Conservation (phyloP, 2,329 filamentous ascomycete species). For the Diaporthe longicolla region DNA sequence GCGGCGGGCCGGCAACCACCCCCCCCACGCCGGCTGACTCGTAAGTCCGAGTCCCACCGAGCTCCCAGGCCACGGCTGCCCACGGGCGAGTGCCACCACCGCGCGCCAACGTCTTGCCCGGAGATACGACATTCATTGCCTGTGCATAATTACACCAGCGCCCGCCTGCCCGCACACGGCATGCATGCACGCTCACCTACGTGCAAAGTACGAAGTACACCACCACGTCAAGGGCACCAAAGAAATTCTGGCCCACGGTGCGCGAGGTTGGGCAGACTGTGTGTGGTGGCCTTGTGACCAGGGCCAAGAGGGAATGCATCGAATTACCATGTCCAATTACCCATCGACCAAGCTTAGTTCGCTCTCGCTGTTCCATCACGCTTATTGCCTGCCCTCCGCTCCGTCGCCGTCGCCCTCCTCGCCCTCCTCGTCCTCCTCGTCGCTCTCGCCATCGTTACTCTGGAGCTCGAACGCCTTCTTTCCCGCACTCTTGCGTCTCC, state of each 20-base stretch:
- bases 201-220: not conserved
- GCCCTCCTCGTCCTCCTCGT: constrained; percentile 53
- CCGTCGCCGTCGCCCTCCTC: constrained; percentile 36
- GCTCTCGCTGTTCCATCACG: constrained; percentile 44
- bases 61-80: not conserved
- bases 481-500: constrained; percentile 66
- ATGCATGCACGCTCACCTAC: not conserved
- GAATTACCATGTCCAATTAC: constrained; percentile 22
- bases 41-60: constrained; percentile 27
- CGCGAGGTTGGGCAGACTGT: not conserved
- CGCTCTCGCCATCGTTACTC: constrained; percentile 56
- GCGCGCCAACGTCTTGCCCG: not conserved
- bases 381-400: constrained; percentile 60
- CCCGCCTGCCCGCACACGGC: no score
- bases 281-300: not conserved
- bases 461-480: constrained; percentile 55
- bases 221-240: not conserved
- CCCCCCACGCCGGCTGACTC: constrained; percentile 4
- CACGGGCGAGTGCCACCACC: not conserved
- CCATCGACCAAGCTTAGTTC: not conserved
- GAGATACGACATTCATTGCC: not conserved
- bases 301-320: not conserved
- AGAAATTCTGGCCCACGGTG: no score
- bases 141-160: not conserved
- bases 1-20: not conserved